Conservation (phyloP, 805 yeast genomes). For the Saturnispora zaruensis region DNA sequence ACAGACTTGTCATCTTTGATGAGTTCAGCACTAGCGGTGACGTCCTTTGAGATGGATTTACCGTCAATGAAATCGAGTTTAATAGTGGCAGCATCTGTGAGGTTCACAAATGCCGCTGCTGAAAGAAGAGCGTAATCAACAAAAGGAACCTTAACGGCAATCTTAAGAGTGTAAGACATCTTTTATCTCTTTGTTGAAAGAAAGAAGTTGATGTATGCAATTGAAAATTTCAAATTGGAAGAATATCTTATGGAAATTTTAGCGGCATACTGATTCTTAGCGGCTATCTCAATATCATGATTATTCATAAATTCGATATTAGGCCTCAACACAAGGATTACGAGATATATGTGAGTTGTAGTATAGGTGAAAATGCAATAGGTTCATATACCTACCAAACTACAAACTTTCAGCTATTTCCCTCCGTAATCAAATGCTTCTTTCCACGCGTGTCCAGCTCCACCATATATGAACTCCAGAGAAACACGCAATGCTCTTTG, state of each 20-base stretch:
- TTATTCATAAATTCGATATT: not conserved
- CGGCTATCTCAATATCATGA: not conserved
- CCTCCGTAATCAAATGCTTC: slow-evolving; percentile 24
- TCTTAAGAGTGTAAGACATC: slow-evolving; percentile 42
- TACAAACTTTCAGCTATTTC: not conserved
- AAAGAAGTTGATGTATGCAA: not conserved
- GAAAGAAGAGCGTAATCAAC: slow-evolving; percentile 73
- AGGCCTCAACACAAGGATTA: not conserved
- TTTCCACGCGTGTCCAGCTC: slow-evolving; percentile 32
- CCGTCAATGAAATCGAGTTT: slow-evolving; percentile 64
- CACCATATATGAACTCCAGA: slow-evolving; percentile 66
- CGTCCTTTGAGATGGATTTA: slow-evolving; percentile 43
- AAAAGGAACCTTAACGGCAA: slow-evolving; percentile 81
- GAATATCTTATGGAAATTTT: not conserved
- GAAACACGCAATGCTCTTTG: slow-evolving; percentile 59
- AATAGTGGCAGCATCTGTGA: slow-evolving; percentile 41
- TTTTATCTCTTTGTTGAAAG: not conserved
- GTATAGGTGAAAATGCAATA: not conserved
- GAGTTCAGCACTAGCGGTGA: slow-evolving; percentile 35
- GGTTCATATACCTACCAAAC: too few relatives aligned
- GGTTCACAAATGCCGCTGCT: slow-evolving; percentile 69
- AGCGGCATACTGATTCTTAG: not conserved
- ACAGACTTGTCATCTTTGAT: slow-evolving; percentile 36
- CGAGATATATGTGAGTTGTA: not conserved
- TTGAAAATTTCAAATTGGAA: not conserved